phyloP scores from a whole-genome alignment of 2,329 filamentous ascomycete species.

The Fusarium sp. region DNA sequence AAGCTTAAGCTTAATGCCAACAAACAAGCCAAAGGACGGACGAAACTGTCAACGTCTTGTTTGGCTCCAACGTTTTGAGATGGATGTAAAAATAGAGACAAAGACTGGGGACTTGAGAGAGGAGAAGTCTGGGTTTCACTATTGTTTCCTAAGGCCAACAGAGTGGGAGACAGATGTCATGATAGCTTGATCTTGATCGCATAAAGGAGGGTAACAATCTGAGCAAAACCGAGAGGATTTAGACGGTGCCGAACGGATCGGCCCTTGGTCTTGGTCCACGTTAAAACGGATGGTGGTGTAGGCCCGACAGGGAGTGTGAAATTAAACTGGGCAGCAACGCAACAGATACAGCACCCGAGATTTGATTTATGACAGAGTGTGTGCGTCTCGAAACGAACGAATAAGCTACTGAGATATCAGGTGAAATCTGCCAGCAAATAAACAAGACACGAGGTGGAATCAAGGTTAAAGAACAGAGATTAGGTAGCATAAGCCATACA shows the following conservation, averaged over 20 bases:
- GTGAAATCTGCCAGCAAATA: not conserved
- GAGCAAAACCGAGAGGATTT: slow-evolving; percentile 19
- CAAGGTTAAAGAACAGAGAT: slow-evolving; percentile 23
- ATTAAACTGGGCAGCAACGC: slow-evolving; percentile 35
- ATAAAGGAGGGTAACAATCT: slow-evolving; percentile 14
- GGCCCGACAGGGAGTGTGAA: slow-evolving; percentile 28
- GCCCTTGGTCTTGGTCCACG: slow-evolving; percentile 43
- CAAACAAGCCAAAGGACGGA: slow-evolving; percentile 27
- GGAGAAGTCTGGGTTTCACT: slow-evolving; percentile 9
- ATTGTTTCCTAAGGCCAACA: slow-evolving; percentile 22
- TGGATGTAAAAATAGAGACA: slow-evolving; percentile 2
- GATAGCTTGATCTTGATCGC: slow-evolving; percentile 15
- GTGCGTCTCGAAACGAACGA: not conserved
- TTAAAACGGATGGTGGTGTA: slow-evolving; percentile 35
- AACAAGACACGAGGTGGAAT: slow-evolving; percentile 24
- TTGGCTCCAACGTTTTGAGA: slow-evolving; percentile 13
- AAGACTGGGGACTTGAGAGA: not conserved
- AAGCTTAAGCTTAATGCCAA: slow-evolving; percentile 35
- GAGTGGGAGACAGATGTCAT: slow-evolving; percentile 8
- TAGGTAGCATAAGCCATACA: slow-evolving; percentile 13
- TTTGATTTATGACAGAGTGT: slow-evolving; percentile 17
- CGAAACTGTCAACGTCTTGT: slow-evolving; percentile 29
- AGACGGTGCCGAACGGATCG: slow-evolving; percentile 43
- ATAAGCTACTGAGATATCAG: not conserved
- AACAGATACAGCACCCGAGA: slow-evolving; percentile 16